Evolutionary conservation across 371 early-diverging fungal genomes (phyloP), one percentile per base, ranked within the genome.

Genomic region (Mucor mucedo): DNA sequence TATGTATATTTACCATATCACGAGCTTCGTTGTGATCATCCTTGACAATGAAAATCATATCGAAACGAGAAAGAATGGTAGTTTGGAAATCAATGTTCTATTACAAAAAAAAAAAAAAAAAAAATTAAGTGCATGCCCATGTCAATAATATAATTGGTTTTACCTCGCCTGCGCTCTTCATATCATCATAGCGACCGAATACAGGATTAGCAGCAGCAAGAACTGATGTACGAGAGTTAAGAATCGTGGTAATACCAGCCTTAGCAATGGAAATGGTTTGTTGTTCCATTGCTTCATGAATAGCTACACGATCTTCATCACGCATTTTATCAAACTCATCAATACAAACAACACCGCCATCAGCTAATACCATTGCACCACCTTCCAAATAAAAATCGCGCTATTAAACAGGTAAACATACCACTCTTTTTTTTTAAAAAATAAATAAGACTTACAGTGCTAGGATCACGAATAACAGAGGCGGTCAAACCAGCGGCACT

Each of bases 241-340:
- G 84, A 60, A 99, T 95, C 0, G 99, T 99, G 1, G 99, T 99
- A 73, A 99, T 99, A 65, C 99, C 99, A 27, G 99, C 99, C 81
- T 99, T 99, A 55, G 99, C 99, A 68, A 99, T 99, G 8, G 97
- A 97, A 61, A 99, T 99, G 2, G 99, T 99, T 77, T 99, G 99
- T 82, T 99, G 99, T 84, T 99, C 99, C 99, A 99, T 99, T 21
- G 99, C 99, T 86, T 99, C 99, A 84, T 99, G 99, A 71, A 99
- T 99, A 27, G 99, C 99, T 0, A 99, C 99, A 62, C 99, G 88
- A 79, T 99, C 99, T 75, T 97, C 97, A 57, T 99, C 98, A 69
- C 98, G 85, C 99, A 99, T 99, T 84, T 99, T 99, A 82, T 99
- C 99, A 84, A 99, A 99, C 83, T 99, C 99, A 85, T 99, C 99